Base-by-base conservation (phyloP, 371 early-diverging fungal species). In the Mucor circinelloides region DNA sequence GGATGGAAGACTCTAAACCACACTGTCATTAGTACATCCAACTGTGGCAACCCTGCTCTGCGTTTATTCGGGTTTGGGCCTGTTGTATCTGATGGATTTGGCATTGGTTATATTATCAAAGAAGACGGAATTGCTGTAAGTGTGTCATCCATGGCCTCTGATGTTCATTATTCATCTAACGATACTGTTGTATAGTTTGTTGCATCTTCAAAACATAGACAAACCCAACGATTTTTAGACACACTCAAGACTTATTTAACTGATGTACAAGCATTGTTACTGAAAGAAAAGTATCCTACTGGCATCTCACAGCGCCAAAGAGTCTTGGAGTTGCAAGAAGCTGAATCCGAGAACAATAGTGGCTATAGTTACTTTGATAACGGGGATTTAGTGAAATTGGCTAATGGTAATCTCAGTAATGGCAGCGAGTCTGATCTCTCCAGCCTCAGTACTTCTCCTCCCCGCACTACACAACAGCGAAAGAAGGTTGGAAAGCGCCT, bases 11-110 rank as follows among this genome's bases (percentile, higher is more conserved):
- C 73, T 2, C 42, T 86, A 58, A 86, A 86, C 59, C 89, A 90
- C 77, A 94, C 95, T 77, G 87, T 88, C 61, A 80, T 96, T 59
- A 93, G 93, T 31, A 95, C 96, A 3, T 93, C 93, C 27, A 94
- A 96, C 75, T 92, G 95, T 74, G 87, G 93, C 52, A 91, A 93
- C 56, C 93, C 94, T 46, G 89, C 91, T 44, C 86, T 93, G 54
- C 85, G 90, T 30, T 89, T 92, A 2, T 96, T 94, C 76, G 96
- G 96, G 6, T 96, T 94, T 90, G 96, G 96, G 25, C 93, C 94
- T 66, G 93, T 93, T 46, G 95, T 95, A 0, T 86, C 92, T n/a
- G 91, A 95, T 76, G 96, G 96, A 6, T 96, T 90, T 78, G 95
- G 94, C 59, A 79, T 93, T 67, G 95, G 96, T 13, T 96, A 96